Evolutionary conservation across 345 rosid species (phyloP).

Genomic region (Rubroshorea leprosula): DNA sequence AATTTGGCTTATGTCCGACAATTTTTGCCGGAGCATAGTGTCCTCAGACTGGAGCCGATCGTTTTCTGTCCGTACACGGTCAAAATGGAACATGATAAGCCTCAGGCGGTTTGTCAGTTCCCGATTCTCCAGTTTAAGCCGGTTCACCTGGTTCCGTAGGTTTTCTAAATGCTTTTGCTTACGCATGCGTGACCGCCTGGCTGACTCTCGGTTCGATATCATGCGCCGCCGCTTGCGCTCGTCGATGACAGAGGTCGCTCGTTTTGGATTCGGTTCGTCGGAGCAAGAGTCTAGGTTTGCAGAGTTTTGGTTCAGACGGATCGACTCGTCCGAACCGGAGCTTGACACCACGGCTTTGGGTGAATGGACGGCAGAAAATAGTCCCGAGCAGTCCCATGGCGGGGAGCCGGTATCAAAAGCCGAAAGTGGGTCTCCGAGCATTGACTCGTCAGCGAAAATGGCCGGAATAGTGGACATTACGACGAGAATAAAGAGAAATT

Average conservation of each 20-base stretch:
- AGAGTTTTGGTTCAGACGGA: slow-evolving; percentile 23
- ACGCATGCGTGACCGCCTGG: slow-evolving; percentile 77
- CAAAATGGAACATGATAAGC: slow-evolving; percentile 34
- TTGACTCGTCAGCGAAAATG: slow-evolving; percentile 26
- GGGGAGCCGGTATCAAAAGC: slow-evolving; percentile 43
- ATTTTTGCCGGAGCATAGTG: slow-evolving; percentile 42
- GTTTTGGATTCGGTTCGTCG: slow-evolving; percentile 28
- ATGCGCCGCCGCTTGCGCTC: slow-evolving; percentile 67
- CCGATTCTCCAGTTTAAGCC: slow-evolving; percentile 56
- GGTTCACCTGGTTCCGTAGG: slow-evolving; percentile 63
- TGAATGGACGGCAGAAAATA: slow-evolving; percentile 29
- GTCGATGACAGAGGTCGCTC: slow-evolving; percentile 23
- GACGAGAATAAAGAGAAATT: slow-evolving; percentile 6
- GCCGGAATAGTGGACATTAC: slow-evolving; percentile 58
- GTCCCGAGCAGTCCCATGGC: slow-evolving; percentile 55
- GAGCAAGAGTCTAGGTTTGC: slow-evolving; percentile 28
- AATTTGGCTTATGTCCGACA: slow-evolving; percentile 46
- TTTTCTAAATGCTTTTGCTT: slow-evolving; percentile 72
- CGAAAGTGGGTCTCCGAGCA: slow-evolving; percentile 32
- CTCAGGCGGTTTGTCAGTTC: slow-evolving; percentile 57
- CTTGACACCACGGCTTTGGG: slow-evolving; percentile 29
- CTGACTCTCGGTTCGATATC: slow-evolving; percentile 91
- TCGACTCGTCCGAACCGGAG: slow-evolving; percentile 33
- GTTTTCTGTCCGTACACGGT: slow-evolving; percentile 41
- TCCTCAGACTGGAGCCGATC: slow-evolving; percentile 54